These are phyloP conservation scores for Puccinia triticina DNA, from an alignment of 1,284 basidiomycete species.

Conservation along the genomic window DNA sequence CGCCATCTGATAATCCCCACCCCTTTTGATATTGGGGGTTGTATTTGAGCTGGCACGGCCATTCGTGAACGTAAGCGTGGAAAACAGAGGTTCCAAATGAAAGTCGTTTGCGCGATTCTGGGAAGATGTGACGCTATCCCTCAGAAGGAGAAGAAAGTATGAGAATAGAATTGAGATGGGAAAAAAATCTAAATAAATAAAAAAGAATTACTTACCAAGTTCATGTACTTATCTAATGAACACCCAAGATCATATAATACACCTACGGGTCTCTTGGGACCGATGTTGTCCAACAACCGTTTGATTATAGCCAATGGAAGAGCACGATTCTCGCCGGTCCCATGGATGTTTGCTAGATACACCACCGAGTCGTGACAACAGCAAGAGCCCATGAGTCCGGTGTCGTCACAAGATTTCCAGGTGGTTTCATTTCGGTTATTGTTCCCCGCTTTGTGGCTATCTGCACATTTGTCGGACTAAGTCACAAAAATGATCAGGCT, in stretches of 20 bases:
- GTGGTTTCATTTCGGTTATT: not conserved
- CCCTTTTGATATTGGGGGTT: not conserved
- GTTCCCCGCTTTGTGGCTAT: constrained; percentile 4
- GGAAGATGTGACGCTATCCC: not conserved
- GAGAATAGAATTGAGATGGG: not conserved
- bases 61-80: constrained; percentile 26
- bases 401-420: constrained; percentile 26
- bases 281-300: not conserved
- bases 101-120: not conserved
- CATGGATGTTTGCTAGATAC: constrained; percentile 1
- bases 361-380: constrained; percentile 9
- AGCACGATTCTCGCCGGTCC: not conserved
- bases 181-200: not conserved
- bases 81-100: constrained; percentile 24
- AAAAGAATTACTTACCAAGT: not conserved
- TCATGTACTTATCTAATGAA: constrained; percentile 11
- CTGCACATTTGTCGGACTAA: constrained; percentile 11
- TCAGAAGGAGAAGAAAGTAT: not conserved
- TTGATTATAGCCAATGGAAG: not conserved
- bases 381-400: constrained; percentile 8
- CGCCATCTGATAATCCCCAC: constrained; percentile 29
- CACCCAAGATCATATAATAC: constrained; percentile 31
- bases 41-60: constrained; percentile 20
- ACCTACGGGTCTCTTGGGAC: not conserved
- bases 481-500: not conserved